phyloP scores from a whole-genome alignment of 140 eudicot genomes.

The Flaveria floridana region DNA sequence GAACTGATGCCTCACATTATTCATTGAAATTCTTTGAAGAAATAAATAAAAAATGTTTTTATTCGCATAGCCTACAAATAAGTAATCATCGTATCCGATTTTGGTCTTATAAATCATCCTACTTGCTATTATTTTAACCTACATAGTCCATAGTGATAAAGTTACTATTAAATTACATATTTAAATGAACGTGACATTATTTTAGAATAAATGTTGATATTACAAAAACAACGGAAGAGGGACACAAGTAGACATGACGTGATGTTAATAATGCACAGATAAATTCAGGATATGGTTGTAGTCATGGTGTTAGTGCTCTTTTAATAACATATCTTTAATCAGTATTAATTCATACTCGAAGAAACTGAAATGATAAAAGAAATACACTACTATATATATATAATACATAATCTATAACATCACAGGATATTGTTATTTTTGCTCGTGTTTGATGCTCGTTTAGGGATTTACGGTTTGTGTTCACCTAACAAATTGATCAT shows the following conservation, averaged over 20 bases:
- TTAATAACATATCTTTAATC: not conserved
- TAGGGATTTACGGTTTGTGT: too few relatives aligned
- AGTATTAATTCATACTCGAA: too few relatives aligned
- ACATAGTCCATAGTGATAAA: constrained; percentile 1
- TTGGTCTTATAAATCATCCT: constrained; percentile 1
- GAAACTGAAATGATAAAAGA: not conserved
- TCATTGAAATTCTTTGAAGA: not conserved
- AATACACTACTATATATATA: too few relatives aligned
- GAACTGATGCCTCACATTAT: not conserved
- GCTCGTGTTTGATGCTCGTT: too few relatives aligned
- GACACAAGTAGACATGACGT: constrained; percentile 11
- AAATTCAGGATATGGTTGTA: not conserved
- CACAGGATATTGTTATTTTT: too few relatives aligned
- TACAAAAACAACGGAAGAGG: constrained; percentile 1
- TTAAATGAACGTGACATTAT: constrained; percentile 15
- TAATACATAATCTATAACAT: too few relatives aligned
- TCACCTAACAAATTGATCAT: too few relatives aligned
- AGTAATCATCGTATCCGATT: not conserved
- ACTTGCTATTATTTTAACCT: not conserved
- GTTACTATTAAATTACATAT: not conserved
- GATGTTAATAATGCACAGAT: constrained; percentile 6
- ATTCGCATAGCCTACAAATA: not conserved
- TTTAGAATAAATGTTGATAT: not conserved
- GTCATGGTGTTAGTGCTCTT: not conserved
- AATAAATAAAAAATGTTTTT: not conserved